Evolutionary conservation across 2,329 filamentous ascomycete species (phyloP).

Genomic region (Pseudogymnoascus verrucosus): DNA sequence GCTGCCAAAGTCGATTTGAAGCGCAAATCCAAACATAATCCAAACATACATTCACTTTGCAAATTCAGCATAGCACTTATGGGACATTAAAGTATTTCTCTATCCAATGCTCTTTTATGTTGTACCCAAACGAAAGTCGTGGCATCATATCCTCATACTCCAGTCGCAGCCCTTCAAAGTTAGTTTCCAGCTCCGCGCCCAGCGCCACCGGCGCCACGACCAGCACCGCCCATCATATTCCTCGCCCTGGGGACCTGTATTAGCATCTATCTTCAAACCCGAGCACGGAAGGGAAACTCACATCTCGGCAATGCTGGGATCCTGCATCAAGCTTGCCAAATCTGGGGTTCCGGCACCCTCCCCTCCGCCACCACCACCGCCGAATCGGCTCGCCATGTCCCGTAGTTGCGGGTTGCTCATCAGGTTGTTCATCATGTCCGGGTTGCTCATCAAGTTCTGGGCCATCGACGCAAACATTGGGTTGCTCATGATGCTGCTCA

Average conservation of each 20-base stretch:
- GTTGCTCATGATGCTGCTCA: slow-evolving; percentile 85
- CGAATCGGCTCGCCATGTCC: slow-evolving; percentile 79
- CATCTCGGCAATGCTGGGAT: slow-evolving; percentile 89
- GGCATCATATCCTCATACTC: slow-evolving; percentile 8
- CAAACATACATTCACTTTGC: not conserved
- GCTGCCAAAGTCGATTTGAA: not conserved
- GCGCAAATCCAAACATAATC: not conserved
- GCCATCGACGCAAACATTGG: slow-evolving; percentile 98
- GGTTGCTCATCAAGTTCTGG: slow-evolving; percentile 95
- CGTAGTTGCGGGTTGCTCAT: slow-evolving; percentile 89
- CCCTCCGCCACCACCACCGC: slow-evolving; percentile 46
- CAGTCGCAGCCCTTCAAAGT: not conserved
- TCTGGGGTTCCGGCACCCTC: slow-evolving; percentile 72
- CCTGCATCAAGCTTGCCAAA: slow-evolving; percentile 76
- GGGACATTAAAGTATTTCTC: slow-evolving; percentile 5
- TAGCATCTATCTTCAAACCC: not conserved
- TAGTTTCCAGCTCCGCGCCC: slow-evolving; percentile 21
- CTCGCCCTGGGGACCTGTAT: slow-evolving; percentile 43
- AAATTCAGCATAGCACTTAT: not conserved
- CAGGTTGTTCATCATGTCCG: slow-evolving; percentile 79
- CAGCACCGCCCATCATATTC: slow-evolving; percentile 58
- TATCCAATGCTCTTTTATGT: not conserved
- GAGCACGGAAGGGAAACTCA: slow-evolving; percentile 45
- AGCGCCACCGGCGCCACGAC: slow-evolving; percentile 26
- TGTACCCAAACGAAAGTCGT: slow-evolving; percentile 8